Evolutionary conservation across 2,329 filamentous ascomycete species (phyloP).

Genomic region (Pseudohalonectria lignicola): DNA sequence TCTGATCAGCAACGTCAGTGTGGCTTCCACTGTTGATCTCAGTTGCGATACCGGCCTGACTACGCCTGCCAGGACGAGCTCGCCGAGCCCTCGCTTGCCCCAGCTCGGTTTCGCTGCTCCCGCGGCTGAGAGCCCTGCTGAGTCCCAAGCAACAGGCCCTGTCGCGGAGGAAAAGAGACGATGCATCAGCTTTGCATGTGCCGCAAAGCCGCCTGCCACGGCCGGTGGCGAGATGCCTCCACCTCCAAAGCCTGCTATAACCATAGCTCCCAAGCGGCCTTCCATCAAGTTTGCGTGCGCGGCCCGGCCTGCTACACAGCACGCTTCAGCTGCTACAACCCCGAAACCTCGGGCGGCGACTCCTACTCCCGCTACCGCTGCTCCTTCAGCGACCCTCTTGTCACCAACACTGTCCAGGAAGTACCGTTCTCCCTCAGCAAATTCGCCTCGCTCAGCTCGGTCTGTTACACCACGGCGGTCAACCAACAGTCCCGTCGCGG

Average conservation of each 20-base stretch:
- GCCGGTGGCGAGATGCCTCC: slow-evolving; percentile 24
- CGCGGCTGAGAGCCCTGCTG: slow-evolving; percentile 15
- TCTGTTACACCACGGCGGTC: slow-evolving; percentile 21
- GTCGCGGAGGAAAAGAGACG: slow-evolving; percentile 62
- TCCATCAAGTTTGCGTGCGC: slow-evolving; percentile 70
- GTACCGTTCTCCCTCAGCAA: slow-evolving; percentile 13
- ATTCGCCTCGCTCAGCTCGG: slow-evolving; percentile 10
- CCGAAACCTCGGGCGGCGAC: too few species aligned
- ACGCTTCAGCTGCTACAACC: slow-evolving; percentile 14
- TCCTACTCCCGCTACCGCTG: too few species aligned
- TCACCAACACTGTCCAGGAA: slow-evolving; percentile 9
- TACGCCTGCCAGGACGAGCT: slow-evolving; percentile 77
- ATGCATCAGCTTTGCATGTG: slow-evolving; percentile 88
- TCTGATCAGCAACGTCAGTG: slow-evolving; percentile 69
- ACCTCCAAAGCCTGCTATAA: slow-evolving; percentile 16
- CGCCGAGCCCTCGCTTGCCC: slow-evolving; percentile 76
- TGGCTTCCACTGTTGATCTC: slow-evolving; percentile 76
- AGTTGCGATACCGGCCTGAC: slow-evolving; percentile 92
- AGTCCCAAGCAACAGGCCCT: slow-evolving; percentile 11
- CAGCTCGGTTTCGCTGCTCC: slow-evolving; percentile 31
- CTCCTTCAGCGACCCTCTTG: too few species aligned
- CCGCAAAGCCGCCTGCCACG: slow-evolving; percentile 43
- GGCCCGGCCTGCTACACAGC: slow-evolving; percentile 34
- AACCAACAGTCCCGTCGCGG: slow-evolving; percentile 24
- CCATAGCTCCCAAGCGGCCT: slow-evolving; percentile 33